Conservation (phyloP, 768 basidiomycete species). For the Trametes villosa region DNA sequence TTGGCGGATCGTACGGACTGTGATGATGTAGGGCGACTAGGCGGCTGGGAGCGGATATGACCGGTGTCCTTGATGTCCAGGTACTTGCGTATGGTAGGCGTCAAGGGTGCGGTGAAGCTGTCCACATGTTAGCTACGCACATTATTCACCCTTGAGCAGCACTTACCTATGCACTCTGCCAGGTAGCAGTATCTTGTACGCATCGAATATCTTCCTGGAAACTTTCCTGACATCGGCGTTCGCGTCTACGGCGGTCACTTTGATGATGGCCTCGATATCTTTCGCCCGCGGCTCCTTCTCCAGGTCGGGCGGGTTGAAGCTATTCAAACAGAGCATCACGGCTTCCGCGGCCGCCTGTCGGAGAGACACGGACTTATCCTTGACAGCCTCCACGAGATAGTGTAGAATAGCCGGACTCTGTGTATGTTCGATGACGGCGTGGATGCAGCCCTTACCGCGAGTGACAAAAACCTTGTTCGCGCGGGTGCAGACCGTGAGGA, state of each 20-base stretch:
- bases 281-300: conserved; percentile 67
- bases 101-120: conserved; percentile 76
- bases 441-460: conserved; percentile 65
- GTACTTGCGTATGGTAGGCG: conserved; percentile 78
- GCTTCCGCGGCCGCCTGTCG: conserved; percentile 70
- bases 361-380: conserved; percentile 70
- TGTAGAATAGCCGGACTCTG: conserved; percentile 68
- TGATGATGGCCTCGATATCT: conserved; percentile 75
- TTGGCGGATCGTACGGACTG: conserved; percentile 30
- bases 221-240: conserved; percentile 75
- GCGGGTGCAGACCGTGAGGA: conserved; percentile 69
- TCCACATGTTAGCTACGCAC: conserved; percentile 10
- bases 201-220: conserved; percentile 73
- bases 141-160: background rate
- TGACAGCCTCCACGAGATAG: conserved; percentile 58
- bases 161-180: conserved; percentile 66
- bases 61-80: conserved; percentile 51
- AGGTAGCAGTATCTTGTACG: conserved; percentile 74
- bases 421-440: conserved; percentile 64
- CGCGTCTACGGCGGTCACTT: conserved; percentile 67
- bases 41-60: conserved; percentile 30
- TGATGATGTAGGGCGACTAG: conserved; percentile 32
- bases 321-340: conserved; percentile 67
- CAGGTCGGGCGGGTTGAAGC: conserved; percentile 78
- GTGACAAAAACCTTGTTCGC: conserved; percentile 79